A percentile compares a stretch with the other conserved stretches of the same genome.
Conservation (phyloP, 2,329 filamentous ascomycete species). For the Whalleya microplaca region DNA sequence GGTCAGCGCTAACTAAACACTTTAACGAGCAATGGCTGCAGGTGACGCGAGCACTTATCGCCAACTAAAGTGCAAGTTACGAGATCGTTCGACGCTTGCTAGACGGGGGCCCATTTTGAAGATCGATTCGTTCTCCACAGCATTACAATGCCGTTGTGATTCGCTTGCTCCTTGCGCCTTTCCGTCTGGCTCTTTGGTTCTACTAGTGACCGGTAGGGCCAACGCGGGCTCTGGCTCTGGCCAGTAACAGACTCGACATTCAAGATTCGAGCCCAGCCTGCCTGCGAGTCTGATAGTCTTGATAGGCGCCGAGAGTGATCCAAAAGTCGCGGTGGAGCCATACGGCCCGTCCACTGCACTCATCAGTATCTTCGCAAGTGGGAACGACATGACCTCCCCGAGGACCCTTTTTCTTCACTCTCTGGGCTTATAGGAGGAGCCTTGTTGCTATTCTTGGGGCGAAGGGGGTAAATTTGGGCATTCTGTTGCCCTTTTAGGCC, state of each 20-base stretch:
- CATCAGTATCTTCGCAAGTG: background rate
- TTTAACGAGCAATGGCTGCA: conserved; percentile 6
- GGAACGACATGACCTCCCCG: background rate
- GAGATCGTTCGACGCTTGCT: conserved; percentile 26
- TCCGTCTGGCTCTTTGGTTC: conserved; percentile 10
- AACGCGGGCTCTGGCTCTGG: conserved; percentile 4
- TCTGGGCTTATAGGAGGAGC: background rate
- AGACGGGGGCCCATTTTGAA: conserved; percentile 23
- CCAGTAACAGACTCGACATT: conserved; percentile 18
- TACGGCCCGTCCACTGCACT: background rate
- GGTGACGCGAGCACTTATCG: conserved; percentile 9
- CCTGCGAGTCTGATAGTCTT: conserved; percentile 17
- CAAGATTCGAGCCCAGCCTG: conserved; percentile 4
- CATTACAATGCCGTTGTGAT: conserved; percentile 15
- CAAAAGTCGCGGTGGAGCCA: conserved; percentile 12
- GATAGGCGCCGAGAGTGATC: conserved; percentile 2
- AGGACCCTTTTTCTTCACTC: background rate
- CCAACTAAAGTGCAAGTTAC: conserved; percentile 23
- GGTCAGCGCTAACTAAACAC: conserved; percentile 26
- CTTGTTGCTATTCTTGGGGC: background rate
- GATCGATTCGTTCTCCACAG: conserved; percentile 27
- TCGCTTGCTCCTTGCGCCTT: conserved; percentile 9
- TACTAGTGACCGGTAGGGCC: conserved; percentile 14
- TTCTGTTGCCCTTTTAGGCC: no score
- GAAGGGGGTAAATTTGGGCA: background rate